Percentiles rank a stretch among this genome's conserved stretches.
Evolutionary conservation across 164 flowering plant genomes (phyloP).

Genomic region (grape (Vitis vinifera)): ASM3070453v1 NC_081805.1:24191001-24191500

Average conservation of each 20-base stretch:
- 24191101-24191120: too few species aligned
- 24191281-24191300: constrained; percentile 68
- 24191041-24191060: too few species aligned
- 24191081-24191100: too few species aligned
- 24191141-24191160: too few species aligned
- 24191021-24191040: too few species aligned
- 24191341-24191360: constrained; percentile 75
- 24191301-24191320: constrained; percentile 90
- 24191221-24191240: too few species aligned
- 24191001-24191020: too few species aligned
- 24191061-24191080: too few species aligned
- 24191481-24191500: neutral
- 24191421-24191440: constrained; percentile 73
- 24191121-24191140: too few species aligned
- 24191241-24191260: neutral
- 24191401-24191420: constrained; percentile 76
- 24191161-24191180: neutral
- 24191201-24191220: too few species aligned
- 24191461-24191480: neutral
- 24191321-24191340: constrained; percentile 73
- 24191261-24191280: constrained; percentile 62
- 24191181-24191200: neutral
- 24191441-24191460: neutral
- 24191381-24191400: constrained; percentile 75
- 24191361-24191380: constrained; percentile 80